These are phyloP conservation scores for Tulasnella sp. DNA, from an alignment of 768 basidiomycete genomes.

Conservation along the genomic window DNA sequence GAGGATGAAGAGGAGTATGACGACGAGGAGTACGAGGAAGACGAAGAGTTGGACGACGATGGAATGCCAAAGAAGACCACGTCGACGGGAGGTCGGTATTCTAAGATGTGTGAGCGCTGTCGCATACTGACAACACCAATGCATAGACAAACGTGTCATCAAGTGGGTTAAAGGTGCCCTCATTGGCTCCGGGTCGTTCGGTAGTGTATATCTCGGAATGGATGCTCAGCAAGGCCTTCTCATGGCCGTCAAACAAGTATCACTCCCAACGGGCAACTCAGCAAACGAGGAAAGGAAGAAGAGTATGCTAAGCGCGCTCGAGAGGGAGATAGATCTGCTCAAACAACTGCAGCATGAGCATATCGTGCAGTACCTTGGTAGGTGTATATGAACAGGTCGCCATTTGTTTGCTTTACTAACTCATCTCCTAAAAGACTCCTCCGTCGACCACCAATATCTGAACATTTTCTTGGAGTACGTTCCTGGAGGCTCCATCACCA, in stretches of 20 bases:
- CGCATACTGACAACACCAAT: slow-evolving; percentile 19
- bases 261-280: slow-evolving; percentile 76
- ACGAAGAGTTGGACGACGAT: slow-evolving; percentile 49
- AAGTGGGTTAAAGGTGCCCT: slow-evolving; percentile 98
- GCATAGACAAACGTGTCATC: slow-evolving; percentile 53
- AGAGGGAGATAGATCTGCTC: slow-evolving; percentile 90
- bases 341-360: slow-evolving; percentile 91
- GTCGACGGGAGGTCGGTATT: slow-evolving; percentile 50
- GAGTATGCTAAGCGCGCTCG: slow-evolving; percentile 85
- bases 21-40: slow-evolving; percentile 48
- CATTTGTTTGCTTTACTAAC: neutral
- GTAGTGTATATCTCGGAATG: slow-evolving; percentile 94
- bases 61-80: slow-evolving; percentile 48
- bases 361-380: slow-evolving; percentile 97
- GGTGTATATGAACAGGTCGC: slow-evolving; percentile 38
- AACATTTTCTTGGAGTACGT: slow-evolving; percentile 98
- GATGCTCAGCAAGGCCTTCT: slow-evolving; percentile 83
- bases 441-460: slow-evolving; percentile 81
- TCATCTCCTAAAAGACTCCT: slow-evolving; percentile 65
- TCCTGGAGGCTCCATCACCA: slow-evolving; percentile 90
- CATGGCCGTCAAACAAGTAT: slow-evolving; percentile 98
- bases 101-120: neutral
- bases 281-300: slow-evolving; percentile 91
- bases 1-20: slow-evolving; percentile 49
- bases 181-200: slow-evolving; percentile 92